Evolutionary conservation across 257 asterid species (phyloP).

Genomic region (Parsonsia alboflavescens): DNA sequence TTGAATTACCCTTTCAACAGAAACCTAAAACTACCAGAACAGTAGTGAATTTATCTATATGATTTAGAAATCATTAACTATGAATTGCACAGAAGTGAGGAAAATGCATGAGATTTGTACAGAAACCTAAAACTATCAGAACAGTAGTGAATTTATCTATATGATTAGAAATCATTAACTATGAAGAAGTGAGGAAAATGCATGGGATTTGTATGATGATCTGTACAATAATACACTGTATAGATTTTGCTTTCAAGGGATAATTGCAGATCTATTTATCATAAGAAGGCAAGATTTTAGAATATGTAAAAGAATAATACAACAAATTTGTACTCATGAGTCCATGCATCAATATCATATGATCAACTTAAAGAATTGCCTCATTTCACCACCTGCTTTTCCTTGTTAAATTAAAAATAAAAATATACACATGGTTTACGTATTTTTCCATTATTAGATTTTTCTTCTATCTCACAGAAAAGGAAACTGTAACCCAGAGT

Average conservation of each 20-base stretch:
- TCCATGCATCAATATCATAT: not conserved
- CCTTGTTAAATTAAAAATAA: not conserved
- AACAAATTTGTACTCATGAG: not conserved
- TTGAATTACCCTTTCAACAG: not conserved
- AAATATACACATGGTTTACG: not conserved
- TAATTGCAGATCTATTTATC: not conserved
- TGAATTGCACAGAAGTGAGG: no score
- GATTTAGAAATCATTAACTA: no score
- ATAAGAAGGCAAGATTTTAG: not conserved
- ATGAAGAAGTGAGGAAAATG: not conserved
- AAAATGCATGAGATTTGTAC: not conserved
- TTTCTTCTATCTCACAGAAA: not conserved
- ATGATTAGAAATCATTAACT: no score
- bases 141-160: not conserved
- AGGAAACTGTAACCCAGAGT: not conserved
- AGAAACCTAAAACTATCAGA: not conserved
- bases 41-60: no score
- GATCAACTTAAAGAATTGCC: not conserved
- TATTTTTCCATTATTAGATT: not conserved
- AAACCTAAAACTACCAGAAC: not conserved
- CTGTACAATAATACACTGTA: not conserved
- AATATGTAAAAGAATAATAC: not conserved
- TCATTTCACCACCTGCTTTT: not conserved
- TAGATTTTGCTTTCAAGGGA: not conserved
- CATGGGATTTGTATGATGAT: not conserved